Evolutionary conservation across 768 basidiomycete genomes (phyloP).

Genomic region (Dacryopinax primogenitus): DNA sequence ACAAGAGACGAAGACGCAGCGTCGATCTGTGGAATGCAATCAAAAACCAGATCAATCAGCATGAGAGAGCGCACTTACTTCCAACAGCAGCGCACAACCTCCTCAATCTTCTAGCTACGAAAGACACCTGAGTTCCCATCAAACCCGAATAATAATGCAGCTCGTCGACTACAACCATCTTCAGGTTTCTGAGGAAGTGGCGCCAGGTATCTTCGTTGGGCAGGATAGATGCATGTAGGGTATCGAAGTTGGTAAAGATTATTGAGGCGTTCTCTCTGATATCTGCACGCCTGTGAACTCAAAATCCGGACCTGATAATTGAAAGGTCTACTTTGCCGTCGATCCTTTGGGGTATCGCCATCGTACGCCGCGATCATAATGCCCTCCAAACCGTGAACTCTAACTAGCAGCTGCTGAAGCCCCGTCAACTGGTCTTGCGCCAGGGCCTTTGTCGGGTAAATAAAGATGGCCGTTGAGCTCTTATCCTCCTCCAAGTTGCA

Average conservation of each 20-base stretch:
- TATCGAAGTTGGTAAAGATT: slow-evolving; percentile 87
- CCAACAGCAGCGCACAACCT: slow-evolving; percentile 65
- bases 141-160: slow-evolving; percentile 74
- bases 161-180: slow-evolving; percentile 72
- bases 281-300: slow-evolving; percentile 26
- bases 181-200: slow-evolving; percentile 64
- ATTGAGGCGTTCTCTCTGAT: slow-evolving; percentile 64
- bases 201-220: slow-evolving; percentile 79
- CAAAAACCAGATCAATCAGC: neutral
- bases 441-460: slow-evolving; percentile 88
- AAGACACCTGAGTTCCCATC: slow-evolving; percentile 51
- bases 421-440: slow-evolving; percentile 76
- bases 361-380: slow-evolving; percentile 67
- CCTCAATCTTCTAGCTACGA: slow-evolving; percentile 41
- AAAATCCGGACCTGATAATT: neutral
- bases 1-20: slow-evolving; percentile 55
- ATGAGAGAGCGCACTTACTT: slow-evolving; percentile 35
- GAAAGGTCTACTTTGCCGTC: slow-evolving; percentile 38
- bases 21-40: neutral
- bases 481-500: slow-evolving; percentile 48
- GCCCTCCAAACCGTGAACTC: slow-evolving; percentile 49
- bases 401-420: slow-evolving; percentile 50
- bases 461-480: slow-evolving; percentile 57
- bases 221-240: slow-evolving; percentile 69
- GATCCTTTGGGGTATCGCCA: slow-evolving; percentile 69